Percentiles rank a stretch among this genome's conserved stretches.
Conservation (phyloP, 2,329 filamentous ascomycete species). For the Gliomastix tumulicola region DNA sequence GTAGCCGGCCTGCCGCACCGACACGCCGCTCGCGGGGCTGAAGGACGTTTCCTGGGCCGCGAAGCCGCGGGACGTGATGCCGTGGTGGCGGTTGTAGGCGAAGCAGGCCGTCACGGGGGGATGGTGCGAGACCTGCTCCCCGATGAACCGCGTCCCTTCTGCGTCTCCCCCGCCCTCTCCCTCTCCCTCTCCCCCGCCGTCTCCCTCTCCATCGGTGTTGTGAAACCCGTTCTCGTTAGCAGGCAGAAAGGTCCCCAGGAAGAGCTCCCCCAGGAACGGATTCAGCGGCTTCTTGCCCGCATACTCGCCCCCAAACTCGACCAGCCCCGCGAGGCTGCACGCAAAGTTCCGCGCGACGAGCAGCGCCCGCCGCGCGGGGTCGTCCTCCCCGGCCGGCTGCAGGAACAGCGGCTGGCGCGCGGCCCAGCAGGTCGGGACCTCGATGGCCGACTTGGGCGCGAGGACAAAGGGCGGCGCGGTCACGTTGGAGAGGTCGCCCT, state of each 20-base stretch:
- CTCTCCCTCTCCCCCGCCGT: constrained; percentile 26
- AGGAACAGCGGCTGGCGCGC: constrained; percentile 39
- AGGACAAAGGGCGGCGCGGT: constrained; percentile 44
- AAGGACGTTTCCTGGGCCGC: constrained; percentile 46
- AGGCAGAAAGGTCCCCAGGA: too few relatives aligned
- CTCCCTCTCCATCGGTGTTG: too few relatives aligned
- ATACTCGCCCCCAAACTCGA: constrained; percentile 27
- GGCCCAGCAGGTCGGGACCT: constrained; percentile 43
- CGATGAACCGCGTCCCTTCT: constrained; percentile 10
- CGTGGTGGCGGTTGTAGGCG: constrained; percentile 31
- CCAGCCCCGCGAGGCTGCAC: constrained; percentile 55
- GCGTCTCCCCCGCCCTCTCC: constrained; percentile 17
- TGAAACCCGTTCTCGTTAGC: too few relatives aligned
- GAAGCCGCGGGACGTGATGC: constrained; percentile 41
- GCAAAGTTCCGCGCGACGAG: constrained; percentile 82
- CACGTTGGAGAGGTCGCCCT: constrained; percentile 44
- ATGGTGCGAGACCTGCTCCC: constrained; percentile 45
- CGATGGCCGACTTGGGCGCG: constrained; percentile 39
- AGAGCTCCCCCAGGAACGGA: constrained; percentile 44
- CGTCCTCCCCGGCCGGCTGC: constrained; percentile 35
- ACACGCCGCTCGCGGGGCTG: constrained; percentile 28
- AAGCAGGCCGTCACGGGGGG: constrained; percentile 47
- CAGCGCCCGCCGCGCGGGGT: constrained; percentile 33
- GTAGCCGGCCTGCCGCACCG: constrained; percentile 43
- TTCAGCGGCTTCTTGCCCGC: constrained; percentile 40